phyloP scores from a whole-genome alignment of 2,329 filamentous ascomycete genomes.

The Penicillium sp. region DNA sequence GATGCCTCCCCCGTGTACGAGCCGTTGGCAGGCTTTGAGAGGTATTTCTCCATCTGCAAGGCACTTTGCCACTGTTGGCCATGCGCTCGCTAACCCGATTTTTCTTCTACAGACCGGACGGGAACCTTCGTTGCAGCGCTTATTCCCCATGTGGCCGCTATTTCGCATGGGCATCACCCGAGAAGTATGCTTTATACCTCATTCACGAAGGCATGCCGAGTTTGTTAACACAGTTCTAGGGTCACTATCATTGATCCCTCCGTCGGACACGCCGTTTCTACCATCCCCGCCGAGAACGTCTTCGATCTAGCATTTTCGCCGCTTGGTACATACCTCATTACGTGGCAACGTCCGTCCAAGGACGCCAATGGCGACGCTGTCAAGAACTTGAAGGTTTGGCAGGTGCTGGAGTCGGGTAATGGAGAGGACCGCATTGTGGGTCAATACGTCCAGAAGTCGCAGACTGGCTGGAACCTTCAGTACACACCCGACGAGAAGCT shows the following conservation, averaged over 20 bases:
- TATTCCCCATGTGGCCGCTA: constrained; percentile 97
- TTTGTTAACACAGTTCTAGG: constrained; percentile 45
- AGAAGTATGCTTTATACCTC: constrained; percentile 55
- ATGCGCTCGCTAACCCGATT: constrained; percentile 20
- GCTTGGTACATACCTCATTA: constrained; percentile 88
- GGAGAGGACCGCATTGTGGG: constrained; percentile 73
- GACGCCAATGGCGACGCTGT: constrained; percentile 90
- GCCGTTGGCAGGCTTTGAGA: constrained; percentile 76
- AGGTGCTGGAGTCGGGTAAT: constrained; percentile 70
- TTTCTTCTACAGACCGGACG: constrained; percentile 71
- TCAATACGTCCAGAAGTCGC: constrained; percentile 92
- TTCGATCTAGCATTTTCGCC: constrained; percentile 96
- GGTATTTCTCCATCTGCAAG: constrained; percentile 40
- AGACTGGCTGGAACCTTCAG: constrained; percentile 96
- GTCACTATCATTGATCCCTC: constrained; percentile 86
- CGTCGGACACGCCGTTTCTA: constrained; percentile 73
- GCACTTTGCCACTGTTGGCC: background rate
- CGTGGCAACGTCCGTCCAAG: constrained; percentile 92
- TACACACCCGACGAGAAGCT: constrained; percentile 93
- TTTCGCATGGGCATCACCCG: constrained; percentile 91
- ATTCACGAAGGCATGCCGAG: background rate
- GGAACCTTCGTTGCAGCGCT: constrained; percentile 89
- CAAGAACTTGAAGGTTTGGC: constrained; percentile 98
- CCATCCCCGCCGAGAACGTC: constrained; percentile 78
- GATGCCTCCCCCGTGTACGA: constrained; percentile 90